Evolutionary conservation across 805 yeast genomes (phyloP).

Genomic region (Candida namnaoensis): DNA sequence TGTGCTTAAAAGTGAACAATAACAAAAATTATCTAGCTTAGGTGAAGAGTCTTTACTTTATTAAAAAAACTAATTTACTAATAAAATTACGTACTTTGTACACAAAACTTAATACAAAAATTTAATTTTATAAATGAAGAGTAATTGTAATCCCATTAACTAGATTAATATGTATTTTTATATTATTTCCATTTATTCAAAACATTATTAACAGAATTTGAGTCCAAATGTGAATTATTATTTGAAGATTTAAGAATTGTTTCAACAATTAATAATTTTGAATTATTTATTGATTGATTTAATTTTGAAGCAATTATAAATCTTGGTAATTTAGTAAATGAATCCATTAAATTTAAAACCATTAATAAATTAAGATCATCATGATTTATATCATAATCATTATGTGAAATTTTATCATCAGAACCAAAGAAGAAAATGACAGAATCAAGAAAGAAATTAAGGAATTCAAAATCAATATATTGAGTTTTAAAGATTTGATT

Average conservation of each 20-base stretch:
- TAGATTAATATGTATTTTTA: no score
- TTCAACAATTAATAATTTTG: no score
- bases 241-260: background rate
- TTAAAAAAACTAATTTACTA: no score
- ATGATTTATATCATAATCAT: no score
- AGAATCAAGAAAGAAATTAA: constrained; percentile 40
- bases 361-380: background rate
- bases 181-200: background rate
- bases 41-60: no score
- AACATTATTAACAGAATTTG: background rate
- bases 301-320: constrained; percentile 12
- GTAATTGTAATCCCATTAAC: no score
- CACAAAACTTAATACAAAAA: no score
- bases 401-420: background rate
- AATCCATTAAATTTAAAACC: constrained; percentile 3
- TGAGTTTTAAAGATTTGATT: constrained; percentile 23
- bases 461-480: constrained; percentile 40
- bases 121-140: no score
- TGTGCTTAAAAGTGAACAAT: no score
- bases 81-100: no score
- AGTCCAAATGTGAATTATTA: background rate
- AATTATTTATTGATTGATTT: constrained; percentile 4
- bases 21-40: no score
- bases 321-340: constrained; percentile 11
- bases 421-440: constrained; percentile 2